These are phyloP conservation scores for Rosa lucieae DNA, from an alignment of 306 rosid genomes.

Conservation along the genomic window DNA sequence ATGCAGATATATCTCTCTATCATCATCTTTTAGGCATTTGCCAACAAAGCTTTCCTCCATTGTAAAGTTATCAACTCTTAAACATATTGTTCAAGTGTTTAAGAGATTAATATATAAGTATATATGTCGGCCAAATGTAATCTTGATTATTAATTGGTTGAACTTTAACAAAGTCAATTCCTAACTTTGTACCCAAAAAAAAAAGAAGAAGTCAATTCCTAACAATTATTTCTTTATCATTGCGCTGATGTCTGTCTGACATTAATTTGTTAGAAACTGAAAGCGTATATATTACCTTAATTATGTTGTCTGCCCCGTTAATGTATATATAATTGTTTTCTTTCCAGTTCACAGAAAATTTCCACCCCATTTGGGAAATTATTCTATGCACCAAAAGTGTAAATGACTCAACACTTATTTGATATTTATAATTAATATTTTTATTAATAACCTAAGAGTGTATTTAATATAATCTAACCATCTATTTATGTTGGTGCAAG, in stretches of 20 bases:
- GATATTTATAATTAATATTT: no score
- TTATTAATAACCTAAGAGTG: no score
- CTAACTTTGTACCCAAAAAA: neutral
- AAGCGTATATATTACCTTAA: neutral
- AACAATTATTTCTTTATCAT: neutral
- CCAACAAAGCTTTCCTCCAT: neutral
- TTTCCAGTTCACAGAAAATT: no score
- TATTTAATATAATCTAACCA: no score
- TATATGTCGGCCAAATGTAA: neutral
- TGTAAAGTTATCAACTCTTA: neutral
- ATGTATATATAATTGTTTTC: neutral
- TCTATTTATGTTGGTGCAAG: no score
- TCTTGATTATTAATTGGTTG: conserved; percentile 14
- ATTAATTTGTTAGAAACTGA: no score
- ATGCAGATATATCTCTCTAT: neutral
- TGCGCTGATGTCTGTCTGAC: neutral
- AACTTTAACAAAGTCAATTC: conserved; percentile 15
- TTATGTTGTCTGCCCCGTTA: neutral
- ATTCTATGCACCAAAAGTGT: no score
- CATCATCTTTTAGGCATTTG: neutral
- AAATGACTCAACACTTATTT: no score
- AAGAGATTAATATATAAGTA: neutral
- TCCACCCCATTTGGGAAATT: no score
- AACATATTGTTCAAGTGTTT: neutral
- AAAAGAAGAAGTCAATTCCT: conserved; percentile 8